phyloP scores from a whole-genome alignment of 2,329 filamentous ascomycete genomes.

The Aspergillus persii region DNA sequence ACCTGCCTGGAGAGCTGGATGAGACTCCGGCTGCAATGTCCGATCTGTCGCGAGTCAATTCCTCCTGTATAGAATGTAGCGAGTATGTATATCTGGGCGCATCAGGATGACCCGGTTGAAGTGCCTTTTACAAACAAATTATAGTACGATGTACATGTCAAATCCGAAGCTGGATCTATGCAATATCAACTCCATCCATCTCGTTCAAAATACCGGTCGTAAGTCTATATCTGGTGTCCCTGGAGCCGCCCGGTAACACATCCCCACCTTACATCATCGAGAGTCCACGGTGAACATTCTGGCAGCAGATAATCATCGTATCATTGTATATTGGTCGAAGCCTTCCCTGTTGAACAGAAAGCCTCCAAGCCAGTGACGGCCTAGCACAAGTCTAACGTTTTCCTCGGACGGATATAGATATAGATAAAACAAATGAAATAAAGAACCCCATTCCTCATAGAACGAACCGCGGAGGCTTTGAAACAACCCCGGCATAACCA shows the following conservation, averaged over 20 bases:
- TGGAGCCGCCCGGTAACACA: background rate
- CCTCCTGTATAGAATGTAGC: conserved; percentile 64
- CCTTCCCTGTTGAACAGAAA: conserved; percentile 23
- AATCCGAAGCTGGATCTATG: background rate
- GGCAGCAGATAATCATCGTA: background rate
- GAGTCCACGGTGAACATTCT: background rate
- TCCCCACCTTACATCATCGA: background rate
- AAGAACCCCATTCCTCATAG: conserved; percentile 4
- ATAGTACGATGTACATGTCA: background rate
- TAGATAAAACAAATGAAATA: background rate
- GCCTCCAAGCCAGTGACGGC: conserved; percentile 15
- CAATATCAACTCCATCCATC: background rate
- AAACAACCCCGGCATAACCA: conserved; percentile 5
- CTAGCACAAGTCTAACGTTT: conserved; percentile 17
- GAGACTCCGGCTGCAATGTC: conserved; percentile 87
- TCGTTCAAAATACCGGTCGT: background rate
- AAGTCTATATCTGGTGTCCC: background rate
- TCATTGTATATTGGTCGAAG: conserved; percentile 6
- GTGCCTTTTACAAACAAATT: background rate
- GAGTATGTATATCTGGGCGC: background rate
- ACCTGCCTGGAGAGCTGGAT: conserved; percentile 94
- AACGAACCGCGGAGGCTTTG: background rate
- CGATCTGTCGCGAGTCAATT: conserved; percentile 86
- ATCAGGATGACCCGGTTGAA: background rate
- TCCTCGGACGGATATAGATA: conserved; percentile 6